A percentile compares a stretch with the other conserved stretches of the same genome.
Conservation (phyloP, 2,329 filamentous ascomycete genomes). For the Tricladium varicosporioides region DNA sequence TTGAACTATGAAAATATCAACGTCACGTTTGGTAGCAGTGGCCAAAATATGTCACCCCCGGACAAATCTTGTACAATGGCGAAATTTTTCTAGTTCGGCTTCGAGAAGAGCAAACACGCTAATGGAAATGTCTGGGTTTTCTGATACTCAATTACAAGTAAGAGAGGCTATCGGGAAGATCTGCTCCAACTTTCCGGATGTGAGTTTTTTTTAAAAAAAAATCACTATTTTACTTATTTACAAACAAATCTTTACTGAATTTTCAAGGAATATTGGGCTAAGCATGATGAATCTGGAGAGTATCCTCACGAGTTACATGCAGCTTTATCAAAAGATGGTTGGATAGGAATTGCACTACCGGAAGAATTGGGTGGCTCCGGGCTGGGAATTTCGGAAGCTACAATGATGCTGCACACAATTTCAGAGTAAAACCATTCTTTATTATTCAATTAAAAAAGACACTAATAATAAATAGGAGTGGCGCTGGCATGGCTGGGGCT, state of each 20-base stretch:
- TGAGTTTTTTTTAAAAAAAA: conserved; percentile 21
- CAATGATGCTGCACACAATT: conserved; percentile 85
- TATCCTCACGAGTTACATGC: conserved; percentile 77
- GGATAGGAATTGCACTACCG: conserved; percentile 78
- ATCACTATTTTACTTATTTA: no score
- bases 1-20: not conserved
- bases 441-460: no score
- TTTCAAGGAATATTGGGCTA: conserved; percentile 65
- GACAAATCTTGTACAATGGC: conserved; percentile 2
- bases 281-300: conserved; percentile 65
- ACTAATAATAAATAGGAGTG: conserved; percentile 39
- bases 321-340: conserved; percentile 71
- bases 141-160: conserved; percentile 69
- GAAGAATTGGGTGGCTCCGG: conserved; percentile 73
- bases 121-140: conserved; percentile 74
- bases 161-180: conserved; percentile 67
- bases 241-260: not conserved
- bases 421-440: conserved; percentile 55
- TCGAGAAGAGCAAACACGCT: conserved; percentile 37
- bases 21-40: conserved; percentile 10
- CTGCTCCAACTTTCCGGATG: conserved; percentile 67
- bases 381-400: conserved; percentile 76
- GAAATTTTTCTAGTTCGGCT: conserved; percentile 23
- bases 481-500: conserved; percentile 74
- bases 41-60: not conserved